Evolutionary conservation across 371 early-diverging fungal genomes (phyloP), one percentile per base, ranked within the genome.

Genomic region (Parasitella parasitica): DNA sequence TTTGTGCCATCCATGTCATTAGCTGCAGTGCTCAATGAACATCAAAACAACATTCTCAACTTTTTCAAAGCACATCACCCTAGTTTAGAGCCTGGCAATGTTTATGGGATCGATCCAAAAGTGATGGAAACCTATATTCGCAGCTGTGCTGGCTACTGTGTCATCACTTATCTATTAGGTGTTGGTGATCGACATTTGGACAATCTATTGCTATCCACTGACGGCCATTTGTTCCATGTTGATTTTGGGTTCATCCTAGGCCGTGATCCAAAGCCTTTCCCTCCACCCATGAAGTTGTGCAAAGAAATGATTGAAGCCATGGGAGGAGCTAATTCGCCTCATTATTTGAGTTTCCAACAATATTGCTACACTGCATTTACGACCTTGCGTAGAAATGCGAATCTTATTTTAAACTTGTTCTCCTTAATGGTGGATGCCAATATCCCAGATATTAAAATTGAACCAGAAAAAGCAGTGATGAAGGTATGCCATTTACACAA

Each of bases 121-220:
- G 93, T 94, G 11, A 91, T 98, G 93, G 98, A 98, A 71, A 94
- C 91, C 4, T 98, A 96, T 72, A 88, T 96, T 35, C 87, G 91
- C 59, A 96, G 97, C 77, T 95, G 95, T 75, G 93, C 99, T 36
- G 99, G 98, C 1, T 99, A 98, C 73, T 96, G 97, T 73, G 97
- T 99, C 11, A 96, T 98, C 53, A 97, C 96, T 2, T 99, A 98
- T 73, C 66, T 99, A 11, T 81, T 99, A 11, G 99, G 97, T 15
- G 92, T 99, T n/a, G 99, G 99, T n/a, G 99, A 99, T 76, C 90
- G 99, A 6, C 99, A 98, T 75, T 77, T 97, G 68, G 99, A 98
- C 66, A 99, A 99, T 70, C 68, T 99, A 37, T 75, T 99, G 32
- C 72, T 99, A 27, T 92, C 97, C 0, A 86, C 88, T 26, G 84